A percentile compares a stretch with the other conserved stretches of the same genome.
phyloP scores from a whole-genome alignment of 2,329 filamentous ascomycete species.

The Pseudogymnoascus sp. region DNA sequence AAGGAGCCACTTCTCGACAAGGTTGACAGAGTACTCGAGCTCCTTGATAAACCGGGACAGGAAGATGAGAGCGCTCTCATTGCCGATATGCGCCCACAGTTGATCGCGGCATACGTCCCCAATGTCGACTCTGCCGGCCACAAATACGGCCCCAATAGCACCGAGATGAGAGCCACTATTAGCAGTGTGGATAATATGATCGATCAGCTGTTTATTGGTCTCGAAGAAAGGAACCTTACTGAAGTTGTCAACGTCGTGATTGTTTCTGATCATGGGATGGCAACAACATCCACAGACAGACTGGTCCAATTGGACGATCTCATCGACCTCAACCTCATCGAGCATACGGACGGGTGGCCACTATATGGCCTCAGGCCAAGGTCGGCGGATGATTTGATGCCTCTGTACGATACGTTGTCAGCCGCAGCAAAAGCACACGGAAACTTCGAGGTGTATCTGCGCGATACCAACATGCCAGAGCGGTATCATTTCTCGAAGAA shows the following conservation, averaged over 20 bases:
- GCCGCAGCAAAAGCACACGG: conserved; percentile 50
- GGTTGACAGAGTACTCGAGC: conserved; percentile 70
- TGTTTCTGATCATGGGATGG: conserved; percentile 99
- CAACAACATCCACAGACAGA: conserved; percentile 74
- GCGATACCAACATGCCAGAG: conserved; percentile 81
- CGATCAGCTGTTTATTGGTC: conserved; percentile 64
- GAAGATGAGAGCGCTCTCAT: conserved; percentile 48
- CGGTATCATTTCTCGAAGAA: conserved; percentile 89
- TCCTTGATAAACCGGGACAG: conserved; percentile 74
- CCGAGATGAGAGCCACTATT: conserved; percentile 77
- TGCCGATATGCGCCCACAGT: conserved; percentile 65
- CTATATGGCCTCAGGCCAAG: conserved; percentile 82
- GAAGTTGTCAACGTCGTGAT: conserved; percentile 87
- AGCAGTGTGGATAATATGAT: conserved; percentile 77
- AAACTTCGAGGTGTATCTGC: conserved; percentile 80
- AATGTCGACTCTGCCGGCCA: conserved; percentile 87
- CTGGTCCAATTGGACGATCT: conserved; percentile 87
- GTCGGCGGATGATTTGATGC: conserved; percentile 56
- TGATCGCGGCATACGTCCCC: conserved; percentile 92
- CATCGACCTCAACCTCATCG: conserved; percentile 69
- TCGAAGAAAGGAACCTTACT: conserved; percentile 78
- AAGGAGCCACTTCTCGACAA: conserved; percentile 70
- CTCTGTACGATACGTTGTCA: conserved; percentile 57
- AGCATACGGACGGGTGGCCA: conserved; percentile 90
- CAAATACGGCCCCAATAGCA: conserved; percentile 87